Evolutionary conservation across 768 basidiomycete species (phyloP).

Genomic region (Phylloporus sp.): DNA sequence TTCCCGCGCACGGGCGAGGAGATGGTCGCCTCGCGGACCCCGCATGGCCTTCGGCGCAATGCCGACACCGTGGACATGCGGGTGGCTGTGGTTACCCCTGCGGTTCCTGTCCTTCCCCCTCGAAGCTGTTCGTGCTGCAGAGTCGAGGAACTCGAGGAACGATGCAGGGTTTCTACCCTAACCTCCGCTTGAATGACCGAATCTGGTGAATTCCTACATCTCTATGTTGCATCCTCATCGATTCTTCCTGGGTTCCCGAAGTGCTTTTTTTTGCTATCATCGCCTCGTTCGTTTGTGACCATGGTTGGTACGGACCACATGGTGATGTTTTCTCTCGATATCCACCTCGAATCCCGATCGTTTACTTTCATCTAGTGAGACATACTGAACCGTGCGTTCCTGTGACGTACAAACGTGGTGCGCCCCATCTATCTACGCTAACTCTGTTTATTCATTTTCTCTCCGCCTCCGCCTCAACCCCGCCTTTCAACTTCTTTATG

Average conservation of each 20-base stretch:
- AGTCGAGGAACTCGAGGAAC: background rate
- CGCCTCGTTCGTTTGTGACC: background rate
- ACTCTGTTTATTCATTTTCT: slow-evolving; percentile 10
- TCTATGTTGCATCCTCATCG: background rate
- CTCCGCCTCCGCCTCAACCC: slow-evolving; percentile 29
- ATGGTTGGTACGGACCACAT: slow-evolving; percentile 2
- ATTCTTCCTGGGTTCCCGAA: background rate
- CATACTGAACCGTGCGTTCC: slow-evolving; percentile 15
- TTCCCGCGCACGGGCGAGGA: slow-evolving; percentile 25
- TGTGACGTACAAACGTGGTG: slow-evolving; percentile 25
- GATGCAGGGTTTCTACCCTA: background rate
- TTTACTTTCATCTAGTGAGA: background rate
- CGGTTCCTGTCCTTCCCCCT: slow-evolving; percentile 3
- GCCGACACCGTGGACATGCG: slow-evolving; percentile 14
- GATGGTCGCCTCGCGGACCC: slow-evolving; percentile 24
- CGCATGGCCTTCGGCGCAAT: slow-evolving; percentile 23
- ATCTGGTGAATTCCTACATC: background rate
- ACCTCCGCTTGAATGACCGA: background rate
- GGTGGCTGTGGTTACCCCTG: slow-evolving; percentile 17
- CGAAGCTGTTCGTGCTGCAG: slow-evolving; percentile 14
- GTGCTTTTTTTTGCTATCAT: background rate
- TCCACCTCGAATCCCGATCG: slow-evolving; percentile 23
- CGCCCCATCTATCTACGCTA: background rate
- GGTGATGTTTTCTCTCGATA: background rate
- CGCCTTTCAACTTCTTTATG: slow-evolving; percentile 21